Evolutionary conservation across 257 asterid species (phyloP), one percentile per base, ranked within the genome.

Genomic region (Gynochthodes officinalis): DNA sequence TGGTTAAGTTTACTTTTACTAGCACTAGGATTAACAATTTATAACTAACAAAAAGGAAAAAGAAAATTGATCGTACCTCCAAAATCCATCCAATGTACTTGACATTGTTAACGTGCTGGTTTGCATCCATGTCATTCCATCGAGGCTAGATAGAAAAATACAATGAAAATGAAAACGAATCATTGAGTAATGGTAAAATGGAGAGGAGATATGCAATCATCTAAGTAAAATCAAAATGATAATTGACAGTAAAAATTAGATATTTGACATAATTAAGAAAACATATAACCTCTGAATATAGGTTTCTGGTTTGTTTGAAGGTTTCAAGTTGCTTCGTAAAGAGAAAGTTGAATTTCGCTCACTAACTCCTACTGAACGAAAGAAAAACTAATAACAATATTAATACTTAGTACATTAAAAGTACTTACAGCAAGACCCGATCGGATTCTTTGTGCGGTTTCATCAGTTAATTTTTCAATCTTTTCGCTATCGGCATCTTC

Each of bases 101-200:
- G 74, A 91, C 97, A 71, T 91, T 91, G 72, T 91, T 91, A 7
- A 91, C 97, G 52, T 91, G 97, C 75, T 91, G 97, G 67, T 91
- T 91, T 39, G 86, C 96, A 81, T 91, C 97, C 97, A 91, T 89
- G 59, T 91, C 97, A 70, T 90, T 91, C 97, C 97, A 91, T 64
- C 97, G 82, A 0, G 97, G 97, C 97, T 90, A 84, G 2, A 79
- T n/a, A 25, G 42, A 61, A 0, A 28, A 48, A 2, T 25, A 46
- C 4, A 46, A 10, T 19, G 2, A 15, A 37, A 1, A 35, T 1
- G 3, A 16, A 71, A 68, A 27, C 28, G 4, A 18, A 4, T 46
- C 52, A 46, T 1, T 46, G 52, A 14, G 52, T 8, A 52, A 52
- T 52, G 23, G n/a, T 33, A 10, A 35, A 1, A 4, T 32, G 4